Percentiles rank a stretch among this genome's conserved stretches.
These are phyloP conservation scores for Mucor racemosus DNA, from an alignment of 371 early-diverging fungal species.

Conservation along the genomic window DNA sequence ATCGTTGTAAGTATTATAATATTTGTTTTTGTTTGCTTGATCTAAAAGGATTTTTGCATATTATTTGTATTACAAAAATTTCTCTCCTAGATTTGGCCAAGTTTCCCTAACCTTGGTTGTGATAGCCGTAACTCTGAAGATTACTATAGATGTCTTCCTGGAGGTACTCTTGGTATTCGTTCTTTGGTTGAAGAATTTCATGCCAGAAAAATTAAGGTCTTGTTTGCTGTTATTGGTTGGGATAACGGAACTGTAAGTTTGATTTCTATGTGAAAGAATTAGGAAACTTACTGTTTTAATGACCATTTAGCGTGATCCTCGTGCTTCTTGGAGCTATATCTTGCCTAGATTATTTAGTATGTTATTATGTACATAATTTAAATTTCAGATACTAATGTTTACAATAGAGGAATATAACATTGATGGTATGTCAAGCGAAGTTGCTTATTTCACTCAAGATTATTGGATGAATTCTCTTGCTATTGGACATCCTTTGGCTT, in stretches of 20 bases:
- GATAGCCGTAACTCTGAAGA: conserved; percentile 40
- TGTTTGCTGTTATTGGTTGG: conserved; percentile 27
- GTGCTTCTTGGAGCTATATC: conserved; percentile 36
- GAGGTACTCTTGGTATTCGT: conserved; percentile 32
- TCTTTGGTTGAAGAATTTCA: conserved; percentile 31
- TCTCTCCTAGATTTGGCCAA: conserved; percentile 27
- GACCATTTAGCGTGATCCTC: conserved; percentile 30
- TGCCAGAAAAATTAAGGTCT: conserved; percentile 24
- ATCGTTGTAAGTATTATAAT: conserved; percentile 28
- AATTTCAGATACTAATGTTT: neutral
- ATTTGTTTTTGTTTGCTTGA: neutral
- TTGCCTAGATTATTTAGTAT: conserved; percentile 36
- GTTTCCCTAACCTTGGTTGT: conserved; percentile 33
- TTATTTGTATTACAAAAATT: neutral
- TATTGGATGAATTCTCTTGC: conserved; percentile 36
- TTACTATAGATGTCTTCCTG: conserved; percentile 33
- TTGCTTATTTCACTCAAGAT: conserved; percentile 31
- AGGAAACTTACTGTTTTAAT: neutral
- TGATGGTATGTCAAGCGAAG: conserved; percentile 32
- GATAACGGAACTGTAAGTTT: conserved; percentile 38
- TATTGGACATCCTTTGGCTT: conserved; percentile 34
- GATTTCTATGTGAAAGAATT: neutral
- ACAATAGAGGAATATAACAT: conserved; percentile 32
- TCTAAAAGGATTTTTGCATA: conserved; percentile 1
- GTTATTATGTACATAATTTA: neutral